Evolutionary conservation across 202 grass and related monocot genomes (phyloP), one percentile per base, ranked within the genome.

Genomic region (Dendrocalamus latiflorus): DNA sequence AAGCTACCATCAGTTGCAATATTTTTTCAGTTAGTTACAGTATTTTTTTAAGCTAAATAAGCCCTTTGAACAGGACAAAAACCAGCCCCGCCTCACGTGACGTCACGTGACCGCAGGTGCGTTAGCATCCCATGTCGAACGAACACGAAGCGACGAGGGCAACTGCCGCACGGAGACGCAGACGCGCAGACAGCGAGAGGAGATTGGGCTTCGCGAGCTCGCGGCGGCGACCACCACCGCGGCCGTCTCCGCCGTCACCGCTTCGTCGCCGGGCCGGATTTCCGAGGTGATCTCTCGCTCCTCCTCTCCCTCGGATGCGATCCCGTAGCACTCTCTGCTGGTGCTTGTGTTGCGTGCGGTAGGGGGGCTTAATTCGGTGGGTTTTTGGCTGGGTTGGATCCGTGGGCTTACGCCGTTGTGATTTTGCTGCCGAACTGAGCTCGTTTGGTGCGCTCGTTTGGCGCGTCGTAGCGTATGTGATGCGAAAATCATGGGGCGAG

Each of bases 31-130:
- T n/a, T n/a, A n/a, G n/a, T n/a, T n/a, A n/a, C n/a, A n/a, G n/a
- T n/a, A n/a, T n/a, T n/a, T n/a, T n/a, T n/a, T n/a, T n/a, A n/a
- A n/a, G n/a, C n/a, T n/a, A n/a, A n/a, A n/a, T n/a, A n/a, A n/a
- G n/a, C n/a, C n/a, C n/a, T n/a, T n/a, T n/a, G n/a, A n/a, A n/a
- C n/a, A n/a, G n/a, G n/a, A n/a, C n/a, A n/a, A n/a, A n/a, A 62
- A 18, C 6, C 30, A 70, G 21, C 33, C 13, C n/a, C 33, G 17
- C 22, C 45, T 72, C 68, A 86, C 25, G 30, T 33, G 30, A 33
- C 30, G 24, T 65, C 48, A 86, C 49, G 84, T 85, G 83, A 55
- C 12, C 67, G 54, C 83, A 64, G 43, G 74, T 72, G 75, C 33
- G 33, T 18, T 33, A 58, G 69, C 76, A 76, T 76, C 50, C 59